These are phyloP conservation scores for Hypoxylon sp. DNA, from an alignment of 2,329 filamentous ascomycete genomes.

Conservation along the genomic window DNA sequence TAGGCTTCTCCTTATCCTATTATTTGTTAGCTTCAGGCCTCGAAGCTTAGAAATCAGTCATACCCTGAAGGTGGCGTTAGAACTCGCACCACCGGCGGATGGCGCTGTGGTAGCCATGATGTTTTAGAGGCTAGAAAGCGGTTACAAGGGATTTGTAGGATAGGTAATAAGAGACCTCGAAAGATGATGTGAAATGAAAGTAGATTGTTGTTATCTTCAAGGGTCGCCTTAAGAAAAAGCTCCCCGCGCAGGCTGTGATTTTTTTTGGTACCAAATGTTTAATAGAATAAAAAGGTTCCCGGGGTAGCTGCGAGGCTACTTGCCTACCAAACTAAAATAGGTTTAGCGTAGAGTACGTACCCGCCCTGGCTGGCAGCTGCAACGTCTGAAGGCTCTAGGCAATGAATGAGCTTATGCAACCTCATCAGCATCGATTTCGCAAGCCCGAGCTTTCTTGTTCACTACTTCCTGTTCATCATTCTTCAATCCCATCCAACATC, in stretches of 20 bases:
- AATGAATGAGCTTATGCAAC: slow-evolving; percentile 45
- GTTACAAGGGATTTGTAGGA: background rate
- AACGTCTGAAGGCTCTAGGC: slow-evolving; percentile 35
- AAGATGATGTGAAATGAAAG: too few relatives aligned
- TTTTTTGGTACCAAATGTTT: slow-evolving; percentile 27
- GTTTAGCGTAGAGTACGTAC: slow-evolving; percentile 19
- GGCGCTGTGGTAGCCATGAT: slow-evolving; percentile 58
- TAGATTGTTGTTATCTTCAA: too few relatives aligned
- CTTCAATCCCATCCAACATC: slow-evolving; percentile 20
- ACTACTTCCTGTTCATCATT: slow-evolving; percentile 14
- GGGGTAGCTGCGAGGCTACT: slow-evolving; percentile 46
- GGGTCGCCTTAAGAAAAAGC: slow-evolving; percentile 13
- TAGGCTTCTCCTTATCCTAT: slow-evolving; percentile 95
- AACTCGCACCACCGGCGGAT: slow-evolving; percentile 48
- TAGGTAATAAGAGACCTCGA: too few relatives aligned
- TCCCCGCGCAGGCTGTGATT: slow-evolving; percentile 34
- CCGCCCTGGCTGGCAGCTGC: slow-evolving; percentile 5
- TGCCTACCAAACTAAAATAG: slow-evolving; percentile 21
- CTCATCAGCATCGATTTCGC: slow-evolving; percentile 27
- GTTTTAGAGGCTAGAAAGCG: slow-evolving; percentile 1
- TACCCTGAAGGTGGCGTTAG: slow-evolving; percentile 67
- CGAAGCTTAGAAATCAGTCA: slow-evolving; percentile 37
- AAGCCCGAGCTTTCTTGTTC: slow-evolving; percentile 24
- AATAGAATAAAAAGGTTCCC: slow-evolving; percentile 36
- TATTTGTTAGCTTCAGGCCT: slow-evolving; percentile 31